These are phyloP conservation scores for Spathaspora girioi DNA, from an alignment of 805 yeast species.

Conservation along the genomic window DNA sequence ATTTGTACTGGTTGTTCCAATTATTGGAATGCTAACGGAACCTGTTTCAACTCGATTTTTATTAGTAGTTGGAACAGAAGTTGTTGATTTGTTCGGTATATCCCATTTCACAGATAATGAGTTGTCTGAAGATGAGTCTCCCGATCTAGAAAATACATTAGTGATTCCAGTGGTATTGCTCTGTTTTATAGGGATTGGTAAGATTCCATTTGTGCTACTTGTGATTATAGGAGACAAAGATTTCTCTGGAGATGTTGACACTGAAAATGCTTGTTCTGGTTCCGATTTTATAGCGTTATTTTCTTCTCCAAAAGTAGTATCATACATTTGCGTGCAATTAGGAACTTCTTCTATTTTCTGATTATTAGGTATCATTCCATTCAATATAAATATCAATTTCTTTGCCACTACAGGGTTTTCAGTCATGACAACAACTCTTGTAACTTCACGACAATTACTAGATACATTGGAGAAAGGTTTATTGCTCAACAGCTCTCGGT, in stretches of 20 bases:
- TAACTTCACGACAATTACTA: slow-evolving; percentile 25
- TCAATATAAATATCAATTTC: slow-evolving; percentile 50
- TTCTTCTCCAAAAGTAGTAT: background rate
- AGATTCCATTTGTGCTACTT: slow-evolving; percentile 1
- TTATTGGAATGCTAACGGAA: slow-evolving; percentile 11
- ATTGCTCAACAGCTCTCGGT: slow-evolving; percentile 28
- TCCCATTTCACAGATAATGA: slow-evolving; percentile 40
- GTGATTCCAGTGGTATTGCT: slow-evolving; percentile 11
- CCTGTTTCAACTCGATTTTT: slow-evolving; percentile 5
- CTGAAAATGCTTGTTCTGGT: background rate
- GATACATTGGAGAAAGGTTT: slow-evolving; percentile 28
- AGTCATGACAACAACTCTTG: slow-evolving; percentile 54
- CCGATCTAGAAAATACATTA: slow-evolving; percentile 10
- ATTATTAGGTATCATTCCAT: slow-evolving; percentile 42
- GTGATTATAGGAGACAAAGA: background rate
- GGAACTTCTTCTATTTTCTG: background rate
- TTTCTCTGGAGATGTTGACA: slow-evolving; percentile 1
- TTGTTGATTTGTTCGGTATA: slow-evolving; percentile 35
- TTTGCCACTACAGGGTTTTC: slow-evolving; percentile 60
- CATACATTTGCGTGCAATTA: background rate
- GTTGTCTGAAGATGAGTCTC: slow-evolving; percentile 19
- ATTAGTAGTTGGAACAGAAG: slow-evolving; percentile 16
- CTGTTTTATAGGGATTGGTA: slow-evolving; percentile 2
- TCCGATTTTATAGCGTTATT: background rate
- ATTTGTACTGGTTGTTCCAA: slow-evolving; percentile 9